Conservation (phyloP, 192 early-diverging fungal genomes). For the Haplosporangium gracile region DNA sequence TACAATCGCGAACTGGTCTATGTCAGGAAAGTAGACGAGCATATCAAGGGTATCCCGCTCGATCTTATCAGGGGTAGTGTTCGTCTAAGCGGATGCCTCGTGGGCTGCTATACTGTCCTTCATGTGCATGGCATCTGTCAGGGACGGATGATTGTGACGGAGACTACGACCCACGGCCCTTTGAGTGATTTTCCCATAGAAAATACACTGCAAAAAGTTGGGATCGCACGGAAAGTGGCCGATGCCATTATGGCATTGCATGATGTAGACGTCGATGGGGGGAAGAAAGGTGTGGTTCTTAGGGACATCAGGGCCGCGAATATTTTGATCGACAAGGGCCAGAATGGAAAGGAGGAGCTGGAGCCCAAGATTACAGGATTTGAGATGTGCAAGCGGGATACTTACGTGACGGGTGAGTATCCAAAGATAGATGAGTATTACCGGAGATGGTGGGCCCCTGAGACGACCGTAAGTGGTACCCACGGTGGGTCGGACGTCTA, state of each 20-base stretch:
- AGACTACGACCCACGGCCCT: constrained; percentile 15
- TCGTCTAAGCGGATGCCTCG: constrained; percentile 12
- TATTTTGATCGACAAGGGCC: constrained; percentile 18
- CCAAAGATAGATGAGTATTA: not conserved
- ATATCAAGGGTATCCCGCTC: constrained; percentile 1
- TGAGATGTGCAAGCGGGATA: constrained; percentile 30
- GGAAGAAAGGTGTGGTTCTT: constrained; percentile 11
- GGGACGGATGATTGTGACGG: constrained; percentile 29
- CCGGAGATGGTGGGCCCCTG: constrained; percentile 30
- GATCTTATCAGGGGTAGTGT: constrained; percentile 10
- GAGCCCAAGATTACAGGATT: constrained; percentile 41
- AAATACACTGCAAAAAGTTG: constrained; percentile 24
- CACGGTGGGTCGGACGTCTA: constrained; percentile 18
- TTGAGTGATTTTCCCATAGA: constrained; percentile 7
- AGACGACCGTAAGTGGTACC: constrained; percentile 5
- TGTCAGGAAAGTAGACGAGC: constrained; percentile 13
- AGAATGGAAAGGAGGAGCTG: constrained; percentile 2
- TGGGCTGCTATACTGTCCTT: constrained; percentile 6
- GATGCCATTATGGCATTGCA: constrained; percentile 24
- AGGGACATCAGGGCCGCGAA: constrained; percentile 47
- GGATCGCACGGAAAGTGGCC: constrained; percentile 29
- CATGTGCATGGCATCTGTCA: constrained; percentile 31
- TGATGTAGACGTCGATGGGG: not conserved
- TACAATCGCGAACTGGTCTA: constrained; percentile 21
- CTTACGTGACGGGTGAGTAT: not conserved